Conservation (phyloP, 1,284 basidiomycete species). For the Malassezia slooffiae region DNA sequence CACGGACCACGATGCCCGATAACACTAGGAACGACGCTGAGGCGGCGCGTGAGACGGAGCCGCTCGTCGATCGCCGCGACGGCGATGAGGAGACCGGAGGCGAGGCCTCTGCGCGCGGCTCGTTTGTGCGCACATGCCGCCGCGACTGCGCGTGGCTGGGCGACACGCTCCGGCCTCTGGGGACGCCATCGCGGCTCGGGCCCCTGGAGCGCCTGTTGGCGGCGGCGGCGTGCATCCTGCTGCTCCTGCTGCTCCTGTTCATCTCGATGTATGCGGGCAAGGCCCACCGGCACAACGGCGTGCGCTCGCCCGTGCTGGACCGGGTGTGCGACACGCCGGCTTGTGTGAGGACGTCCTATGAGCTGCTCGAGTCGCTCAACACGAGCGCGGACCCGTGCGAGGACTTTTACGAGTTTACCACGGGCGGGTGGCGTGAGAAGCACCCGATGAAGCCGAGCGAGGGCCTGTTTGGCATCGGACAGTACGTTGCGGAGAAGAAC, state of each 20-base stretch:
- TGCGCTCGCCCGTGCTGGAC: conserved; percentile 14
- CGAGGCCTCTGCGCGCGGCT: too few species aligned
- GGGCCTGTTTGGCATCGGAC: conserved; percentile 47
- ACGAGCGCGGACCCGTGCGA: conserved; percentile 79
- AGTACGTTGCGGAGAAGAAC: conserved; percentile 23
- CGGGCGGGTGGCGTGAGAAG: conserved; percentile 34
- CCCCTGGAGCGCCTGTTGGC: conserved; percentile 73
- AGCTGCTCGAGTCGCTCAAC: conserved; percentile 71
- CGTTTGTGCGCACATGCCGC: too few species aligned
- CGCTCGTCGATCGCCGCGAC: too few species aligned
- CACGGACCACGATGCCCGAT: too few species aligned
- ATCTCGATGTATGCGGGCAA: conserved; percentile 63
- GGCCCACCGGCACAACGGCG: conserved; percentile 7
- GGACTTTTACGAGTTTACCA: conserved; percentile 79
- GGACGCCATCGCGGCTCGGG: conserved; percentile 60
- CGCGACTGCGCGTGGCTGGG: not conserved
- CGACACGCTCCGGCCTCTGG: conserved; percentile 23
- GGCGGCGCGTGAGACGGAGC: too few species aligned
- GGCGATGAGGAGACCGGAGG: too few species aligned
- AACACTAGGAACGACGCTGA: too few species aligned
- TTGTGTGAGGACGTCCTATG: conserved; percentile 72
- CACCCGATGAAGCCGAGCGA: conserved; percentile 49
- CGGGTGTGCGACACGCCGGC: conserved; percentile 61
- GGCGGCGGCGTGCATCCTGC: conserved; percentile 62
- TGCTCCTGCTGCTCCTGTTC: conserved; percentile 73